These are phyloP conservation scores for Verticillium longisporum DNA, from an alignment of 2,329 filamentous ascomycete genomes.

Conservation along the genomic window DNA sequence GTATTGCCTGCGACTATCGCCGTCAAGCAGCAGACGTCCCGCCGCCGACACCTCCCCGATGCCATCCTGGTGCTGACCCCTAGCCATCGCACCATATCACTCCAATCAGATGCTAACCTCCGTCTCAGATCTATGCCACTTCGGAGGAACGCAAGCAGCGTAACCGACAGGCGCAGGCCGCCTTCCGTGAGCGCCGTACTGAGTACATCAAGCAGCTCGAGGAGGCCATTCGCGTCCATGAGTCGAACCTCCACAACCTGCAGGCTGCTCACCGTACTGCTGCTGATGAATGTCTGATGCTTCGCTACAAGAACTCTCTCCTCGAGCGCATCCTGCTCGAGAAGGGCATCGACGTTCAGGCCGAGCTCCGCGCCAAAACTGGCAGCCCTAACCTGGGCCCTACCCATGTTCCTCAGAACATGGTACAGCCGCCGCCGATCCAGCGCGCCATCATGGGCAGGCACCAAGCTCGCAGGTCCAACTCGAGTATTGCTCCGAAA, in stretches of 20 bases:
- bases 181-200: slow-evolving; percentile 91
- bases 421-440: slow-evolving; percentile 68
- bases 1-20: neutral
- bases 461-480: slow-evolving; percentile 67
- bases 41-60: neutral
- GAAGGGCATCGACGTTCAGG: slow-evolving; percentile 97
- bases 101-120: neutral
- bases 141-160: slow-evolving; percentile 98
- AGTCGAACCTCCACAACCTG: slow-evolving; percentile 85
- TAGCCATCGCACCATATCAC: neutral
- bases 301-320: slow-evolving; percentile 96
- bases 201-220: slow-evolving; percentile 99
- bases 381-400: slow-evolving; percentile 74
- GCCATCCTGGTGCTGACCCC: neutral
- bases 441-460: slow-evolving; percentile 77
- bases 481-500: slow-evolving; percentile 70
- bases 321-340: slow-evolving; percentile 92
- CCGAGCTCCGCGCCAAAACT: slow-evolving; percentile 87
- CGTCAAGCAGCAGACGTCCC: neutral
- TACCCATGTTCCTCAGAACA: slow-evolving; percentile 60
- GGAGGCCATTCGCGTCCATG: slow-evolving; percentile 93
- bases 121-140: slow-evolving; percentile 83
- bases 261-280: slow-evolving; percentile 92
- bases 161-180: slow-evolving; percentile 93
- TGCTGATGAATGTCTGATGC: slow-evolving; percentile 94